Percentiles rank a stretch among this genome's conserved stretches.
phyloP scores from a whole-genome alignment of 2,329 filamentous ascomycete species.

The Thermothelomyces thermophilus region DNA sequence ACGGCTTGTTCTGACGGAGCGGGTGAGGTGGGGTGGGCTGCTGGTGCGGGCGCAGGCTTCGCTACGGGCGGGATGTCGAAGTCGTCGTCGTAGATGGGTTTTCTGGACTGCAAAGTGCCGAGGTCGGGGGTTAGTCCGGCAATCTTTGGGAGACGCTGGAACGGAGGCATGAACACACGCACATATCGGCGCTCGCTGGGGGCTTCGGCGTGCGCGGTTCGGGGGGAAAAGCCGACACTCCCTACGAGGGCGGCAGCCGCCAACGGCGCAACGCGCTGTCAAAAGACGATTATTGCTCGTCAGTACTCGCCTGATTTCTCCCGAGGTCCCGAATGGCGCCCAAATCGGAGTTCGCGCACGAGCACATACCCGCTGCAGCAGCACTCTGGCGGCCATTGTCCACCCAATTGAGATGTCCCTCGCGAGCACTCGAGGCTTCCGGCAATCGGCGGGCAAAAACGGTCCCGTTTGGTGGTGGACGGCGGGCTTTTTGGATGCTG shows the following conservation, averaged over 20 bases:
- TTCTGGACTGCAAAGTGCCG: slow-evolving; percentile 40
- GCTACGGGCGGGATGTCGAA: slow-evolving; percentile 40
- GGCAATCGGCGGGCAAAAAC: slow-evolving; percentile 9
- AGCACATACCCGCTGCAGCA: slow-evolving; percentile 50
- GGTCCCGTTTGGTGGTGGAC: slow-evolving; percentile 11
- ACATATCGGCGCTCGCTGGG: slow-evolving; percentile 29
- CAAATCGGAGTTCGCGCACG: no score
- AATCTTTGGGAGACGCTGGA: neutral
- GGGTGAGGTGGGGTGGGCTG: slow-evolving; percentile 22
- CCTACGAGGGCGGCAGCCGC: slow-evolving; percentile 46
- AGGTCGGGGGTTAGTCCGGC: slow-evolving; percentile 8
- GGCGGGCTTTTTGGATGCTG: slow-evolving; percentile 13
- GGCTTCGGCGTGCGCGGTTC: slow-evolving; percentile 46
- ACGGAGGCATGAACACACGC: no score
- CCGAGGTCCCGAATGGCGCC: no score
- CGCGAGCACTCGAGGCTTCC: slow-evolving; percentile 10
- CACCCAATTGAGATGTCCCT: slow-evolving; percentile 40
- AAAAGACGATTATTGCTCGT: no score
- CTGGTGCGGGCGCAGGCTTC: slow-evolving; percentile 27
- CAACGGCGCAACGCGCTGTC: slow-evolving; percentile 49
- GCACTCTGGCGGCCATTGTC: slow-evolving; percentile 55
- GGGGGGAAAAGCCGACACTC: slow-evolving; percentile 42
- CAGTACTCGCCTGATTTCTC: no score
- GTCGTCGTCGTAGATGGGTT: slow-evolving; percentile 78
- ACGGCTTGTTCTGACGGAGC: slow-evolving; percentile 23